Evolutionary conservation across 805 yeast genomes (phyloP).

Genomic region (Brettanomyces custersianus): DNA sequence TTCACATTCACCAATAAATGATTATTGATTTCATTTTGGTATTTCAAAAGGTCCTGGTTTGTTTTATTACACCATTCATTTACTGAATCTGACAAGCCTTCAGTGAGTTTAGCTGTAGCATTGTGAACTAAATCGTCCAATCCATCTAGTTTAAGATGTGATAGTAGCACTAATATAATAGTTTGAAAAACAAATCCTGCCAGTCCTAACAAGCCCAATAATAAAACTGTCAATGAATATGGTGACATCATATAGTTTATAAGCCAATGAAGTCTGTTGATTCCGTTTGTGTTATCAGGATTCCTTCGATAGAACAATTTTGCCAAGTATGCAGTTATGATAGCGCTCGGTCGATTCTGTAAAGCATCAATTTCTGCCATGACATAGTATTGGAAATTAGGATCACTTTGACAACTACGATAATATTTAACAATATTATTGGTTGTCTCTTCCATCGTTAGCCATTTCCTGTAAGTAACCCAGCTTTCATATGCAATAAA

Average conservation of each 20-base stretch:
- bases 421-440: constrained; percentile 1
- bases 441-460: constrained; percentile 19
- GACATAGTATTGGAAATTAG: too few species aligned
- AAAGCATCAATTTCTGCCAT: constrained; percentile 20
- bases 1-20: constrained; percentile 60
- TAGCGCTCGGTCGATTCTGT: constrained; percentile 15
- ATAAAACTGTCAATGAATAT: constrained; percentile 39
- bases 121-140: constrained; percentile 6
- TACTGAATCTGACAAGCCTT: constrained; percentile 25
- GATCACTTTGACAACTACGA: too few species aligned
- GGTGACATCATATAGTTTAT: constrained; percentile 43
- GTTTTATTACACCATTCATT: constrained; percentile 45
- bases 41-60: constrained; percentile 40
- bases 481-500: constrained; percentile 33
- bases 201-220: constrained; percentile 51
- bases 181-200: constrained; percentile 46
- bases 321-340: constrained; percentile 13
- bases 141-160: constrained; percentile 6
- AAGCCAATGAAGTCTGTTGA: constrained; percentile 31
- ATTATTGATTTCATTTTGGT: constrained; percentile 48
- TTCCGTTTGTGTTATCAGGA: constrained; percentile 9
- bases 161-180: constrained; percentile 28
- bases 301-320: constrained; percentile 5
- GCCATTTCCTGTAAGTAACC: constrained; percentile 42
- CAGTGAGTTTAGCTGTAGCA: background rate